Base-by-base conservation (phyloP, 2,329 filamentous ascomycete species). In the Ascochyta koolunga region DNA sequence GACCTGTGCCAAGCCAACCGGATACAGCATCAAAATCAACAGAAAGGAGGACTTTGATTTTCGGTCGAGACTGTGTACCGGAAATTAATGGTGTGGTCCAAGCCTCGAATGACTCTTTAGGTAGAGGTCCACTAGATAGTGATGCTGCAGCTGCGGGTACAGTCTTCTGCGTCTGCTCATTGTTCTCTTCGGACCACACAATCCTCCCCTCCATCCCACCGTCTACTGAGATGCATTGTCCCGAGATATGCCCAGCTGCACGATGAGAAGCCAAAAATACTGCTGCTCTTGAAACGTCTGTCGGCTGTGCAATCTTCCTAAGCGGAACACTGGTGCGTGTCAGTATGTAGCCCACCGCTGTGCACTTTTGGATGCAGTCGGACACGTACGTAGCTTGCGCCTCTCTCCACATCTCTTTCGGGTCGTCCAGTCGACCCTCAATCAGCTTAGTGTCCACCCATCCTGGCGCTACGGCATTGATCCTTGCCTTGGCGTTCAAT, bases 21-120 rank as follows among this genome's bases (percentile, higher is more conserved):
- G 82, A 83, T 2, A 86, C 79, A 11, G 83, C 84, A 56, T 86
- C 84, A 50, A 86, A 82, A 64, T 86, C 83, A 5, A 79, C 68
- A 2, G 76, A 77, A 15, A 76, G 60, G 29, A 75, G 66, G 29
- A 79, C 67, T 41, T 76, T 77, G 61, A 79, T 74, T 43, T 66
- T 76, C 8, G 62, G 64, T 24, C 56, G 64, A 11, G 13, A 19
- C 16, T 27, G 46, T 2, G 47, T 0, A 1, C 44, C 16, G n/a
- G 58, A 18, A 4, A n/a, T 2, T 29, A 48, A 15, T 1, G 36
- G 4, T 5, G 19, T n/a, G 11, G 9, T 13, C 27, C 15, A 11
- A 13, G 27, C 5, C 3, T 5, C 27, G 11, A 11, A 29, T 29
- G 10, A 13, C 1, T 13, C 27, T 15, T 3, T 29, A 5, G 27